A percentile compares a stretch with the other conserved stretches of the same genome.
Evolutionary conservation across 371 early-diverging fungal genomes (phyloP).

Genomic region (Apophysomyces variabilis): DNA sequence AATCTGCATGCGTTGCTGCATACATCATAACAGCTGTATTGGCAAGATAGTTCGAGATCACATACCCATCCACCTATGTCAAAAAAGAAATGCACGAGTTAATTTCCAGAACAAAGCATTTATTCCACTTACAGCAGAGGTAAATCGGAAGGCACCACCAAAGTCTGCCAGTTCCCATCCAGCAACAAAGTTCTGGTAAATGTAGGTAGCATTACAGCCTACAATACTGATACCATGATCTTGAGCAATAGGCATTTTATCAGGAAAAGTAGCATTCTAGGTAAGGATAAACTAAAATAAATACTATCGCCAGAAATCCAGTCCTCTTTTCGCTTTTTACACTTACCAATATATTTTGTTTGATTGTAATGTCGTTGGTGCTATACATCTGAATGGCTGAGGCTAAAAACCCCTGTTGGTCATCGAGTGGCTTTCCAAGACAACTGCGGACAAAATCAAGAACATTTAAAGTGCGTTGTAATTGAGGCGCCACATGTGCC

Average conservation of each 20-base stretch:
- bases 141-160: slow-evolving; percentile 49
- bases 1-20: slow-evolving; percentile 43
- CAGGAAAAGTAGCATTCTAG: slow-evolving; percentile 47
- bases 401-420: slow-evolving; percentile 45
- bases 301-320: too few species aligned
- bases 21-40: slow-evolving; percentile 50
- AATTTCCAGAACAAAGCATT: not conserved
- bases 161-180: slow-evolving; percentile 50
- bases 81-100: not conserved
- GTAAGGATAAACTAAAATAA: too few species aligned
- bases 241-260: slow-evolving; percentile 35
- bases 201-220: slow-evolving; percentile 43
- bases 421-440: slow-evolving; percentile 21
- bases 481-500: slow-evolving; percentile 24
- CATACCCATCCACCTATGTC: slow-evolving; percentile 41
- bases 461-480: slow-evolving; percentile 24
- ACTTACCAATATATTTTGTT: slow-evolving; percentile 44
- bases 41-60: slow-evolving; percentile 49
- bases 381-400: slow-evolving; percentile 44
- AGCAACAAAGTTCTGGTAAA: slow-evolving; percentile 51
- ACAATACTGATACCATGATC: slow-evolving; percentile 47
- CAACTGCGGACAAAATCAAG: slow-evolving; percentile 35
- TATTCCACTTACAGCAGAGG: slow-evolving; percentile 38
- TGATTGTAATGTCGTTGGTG: slow-evolving; percentile 44
- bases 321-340: not conserved